phyloP scores from a whole-genome alignment of 164 flowering plant genomes.

The Kalanchoe fedtschenkoi region DNA sequence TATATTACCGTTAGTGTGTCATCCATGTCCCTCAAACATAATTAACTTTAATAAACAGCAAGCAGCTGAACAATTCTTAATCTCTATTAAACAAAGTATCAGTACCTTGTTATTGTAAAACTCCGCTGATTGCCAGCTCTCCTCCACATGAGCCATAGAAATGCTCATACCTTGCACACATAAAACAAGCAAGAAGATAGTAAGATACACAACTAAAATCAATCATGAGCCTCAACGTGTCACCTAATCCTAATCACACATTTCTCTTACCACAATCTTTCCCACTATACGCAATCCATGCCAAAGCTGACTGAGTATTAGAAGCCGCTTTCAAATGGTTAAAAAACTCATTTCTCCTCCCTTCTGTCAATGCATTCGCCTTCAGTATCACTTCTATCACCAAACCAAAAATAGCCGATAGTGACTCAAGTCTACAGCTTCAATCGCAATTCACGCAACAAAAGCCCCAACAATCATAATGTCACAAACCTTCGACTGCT shows the following conservation, averaged over 20 bases:
- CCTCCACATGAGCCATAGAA: slow-evolving; percentile 98
- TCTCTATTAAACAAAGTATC: not conserved
- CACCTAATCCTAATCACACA: not conserved
- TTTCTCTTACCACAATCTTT: slow-evolving; percentile 77
- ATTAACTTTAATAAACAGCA: not conserved
- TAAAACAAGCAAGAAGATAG: slow-evolving; percentile 6
- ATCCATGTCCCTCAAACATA: not conserved
- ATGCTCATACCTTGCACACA: slow-evolving; percentile 83
- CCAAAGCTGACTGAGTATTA: slow-evolving; percentile 84
- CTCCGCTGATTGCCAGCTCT: slow-evolving; percentile 98
- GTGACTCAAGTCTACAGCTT: too few species aligned
- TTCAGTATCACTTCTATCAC: slow-evolving; percentile 67
- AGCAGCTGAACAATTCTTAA: not conserved
- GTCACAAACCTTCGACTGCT: slow-evolving; percentile 69
- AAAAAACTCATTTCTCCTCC: slow-evolving; percentile 73
- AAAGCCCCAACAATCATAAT: not conserved
- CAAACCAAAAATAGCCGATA: too few species aligned
- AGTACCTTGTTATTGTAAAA: slow-evolving; percentile 93
- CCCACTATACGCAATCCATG: slow-evolving; percentile 92
- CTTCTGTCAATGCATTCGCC: slow-evolving; percentile 75
- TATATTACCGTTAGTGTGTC: too few species aligned
- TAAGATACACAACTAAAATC: not conserved
- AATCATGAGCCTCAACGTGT: not conserved
- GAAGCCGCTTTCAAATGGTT: slow-evolving; percentile 77
- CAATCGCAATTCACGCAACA: not conserved